These are phyloP conservation scores for Dalbergia oliveri DNA, from an alignment of 306 rosid genomes.

Conservation along the genomic window DNA sequence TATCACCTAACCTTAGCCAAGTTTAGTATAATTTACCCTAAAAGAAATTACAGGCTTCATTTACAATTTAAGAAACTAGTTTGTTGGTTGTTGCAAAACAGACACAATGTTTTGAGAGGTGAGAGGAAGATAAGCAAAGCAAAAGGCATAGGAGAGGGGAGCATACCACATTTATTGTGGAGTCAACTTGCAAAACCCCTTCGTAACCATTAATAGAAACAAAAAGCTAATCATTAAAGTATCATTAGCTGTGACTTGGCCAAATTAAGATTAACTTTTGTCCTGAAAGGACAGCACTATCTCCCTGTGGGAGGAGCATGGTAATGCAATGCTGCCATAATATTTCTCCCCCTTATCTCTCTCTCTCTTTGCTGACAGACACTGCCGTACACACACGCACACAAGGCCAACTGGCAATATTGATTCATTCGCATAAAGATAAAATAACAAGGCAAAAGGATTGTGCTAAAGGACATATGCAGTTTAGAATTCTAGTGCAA, in stretches of 20 bases:
- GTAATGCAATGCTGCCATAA: constrained; percentile 44
- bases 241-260: constrained; percentile 46
- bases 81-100: constrained; percentile 47
- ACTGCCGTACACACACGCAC: constrained; percentile 52
- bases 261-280: constrained; percentile 47
- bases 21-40: no score
- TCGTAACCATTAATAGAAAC: constrained; percentile 41
- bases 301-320: constrained; percentile 48
- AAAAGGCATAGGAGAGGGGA: constrained; percentile 41
- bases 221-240: constrained; percentile 48
- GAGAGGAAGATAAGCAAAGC: neutral
- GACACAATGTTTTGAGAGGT: constrained; percentile 6
- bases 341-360: constrained; percentile 35
- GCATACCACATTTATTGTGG: constrained; percentile 42
- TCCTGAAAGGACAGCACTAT: constrained; percentile 52
- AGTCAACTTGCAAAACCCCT: constrained; percentile 37
- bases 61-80: neutral
- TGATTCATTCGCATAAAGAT: constrained; percentile 65
- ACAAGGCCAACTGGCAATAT: constrained; percentile 82
- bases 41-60: neutral
- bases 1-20: no score
- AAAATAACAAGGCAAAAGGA: constrained; percentile 61
- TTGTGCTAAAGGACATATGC: constrained; percentile 65
- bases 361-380: constrained; percentile 44
- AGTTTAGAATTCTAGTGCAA: constrained; percentile 65